phyloP scores from a whole-genome alignment of 2,329 filamentous ascomycete species.

The Phaeoacremonium minimum region DNA sequence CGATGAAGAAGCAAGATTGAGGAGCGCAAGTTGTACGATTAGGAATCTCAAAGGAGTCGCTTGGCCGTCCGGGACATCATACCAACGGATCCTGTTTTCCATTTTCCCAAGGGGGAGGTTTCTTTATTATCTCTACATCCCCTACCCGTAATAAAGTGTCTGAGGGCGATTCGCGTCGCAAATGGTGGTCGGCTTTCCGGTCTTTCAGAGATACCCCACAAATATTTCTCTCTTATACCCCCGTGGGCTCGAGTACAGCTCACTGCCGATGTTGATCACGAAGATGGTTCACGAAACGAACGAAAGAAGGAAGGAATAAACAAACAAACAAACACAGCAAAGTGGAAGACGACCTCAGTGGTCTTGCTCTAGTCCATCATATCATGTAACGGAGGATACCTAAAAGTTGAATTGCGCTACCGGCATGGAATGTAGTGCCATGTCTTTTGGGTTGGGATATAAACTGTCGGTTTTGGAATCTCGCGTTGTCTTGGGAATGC shows the following conservation, averaged over 20 bases:
- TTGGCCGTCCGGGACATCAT: no score
- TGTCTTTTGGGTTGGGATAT: background rate
- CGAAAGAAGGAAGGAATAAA: background rate
- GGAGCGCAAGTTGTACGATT: slow-evolving; percentile 3
- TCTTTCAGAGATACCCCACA: background rate
- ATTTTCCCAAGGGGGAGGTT: background rate
- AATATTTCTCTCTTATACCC: background rate
- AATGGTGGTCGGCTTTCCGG: background rate
- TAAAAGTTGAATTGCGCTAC: background rate
- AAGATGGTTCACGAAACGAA: slow-evolving; percentile 2
- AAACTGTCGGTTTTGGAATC: background rate
- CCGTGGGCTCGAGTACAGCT: background rate
- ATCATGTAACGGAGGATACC: background rate
- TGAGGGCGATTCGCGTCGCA: background rate
- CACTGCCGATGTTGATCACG: slow-evolving; percentile 1
- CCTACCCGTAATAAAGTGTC: background rate
- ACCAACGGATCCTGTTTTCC: no score
- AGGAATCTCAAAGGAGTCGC: background rate
- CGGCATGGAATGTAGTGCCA: background rate
- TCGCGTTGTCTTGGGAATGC: background rate
- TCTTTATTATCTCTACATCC: background rate
- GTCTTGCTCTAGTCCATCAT: background rate
- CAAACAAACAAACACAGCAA: background rate
- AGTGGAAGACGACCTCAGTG: background rate
- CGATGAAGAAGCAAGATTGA: background rate